These are phyloP conservation scores for Phyllosticta citribraziliensis DNA, from an alignment of 2,329 filamentous ascomycete genomes.

Conservation along the genomic window DNA sequence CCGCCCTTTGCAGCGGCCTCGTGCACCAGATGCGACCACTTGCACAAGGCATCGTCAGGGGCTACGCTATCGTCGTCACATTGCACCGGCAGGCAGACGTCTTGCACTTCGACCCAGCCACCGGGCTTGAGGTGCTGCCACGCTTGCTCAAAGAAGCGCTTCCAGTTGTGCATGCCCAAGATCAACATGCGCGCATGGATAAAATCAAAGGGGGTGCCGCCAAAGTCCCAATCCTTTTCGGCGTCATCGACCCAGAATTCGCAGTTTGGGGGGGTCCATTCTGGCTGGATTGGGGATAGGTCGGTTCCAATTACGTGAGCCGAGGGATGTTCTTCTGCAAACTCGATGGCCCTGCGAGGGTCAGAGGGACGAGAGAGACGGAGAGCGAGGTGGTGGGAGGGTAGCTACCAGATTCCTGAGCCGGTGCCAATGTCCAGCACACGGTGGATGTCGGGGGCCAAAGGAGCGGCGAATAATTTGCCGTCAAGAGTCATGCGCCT, in stretches of 20 bases:
- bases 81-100: constrained; percentile 18
- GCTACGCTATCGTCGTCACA: constrained; percentile 13
- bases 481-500: constrained; percentile 23
- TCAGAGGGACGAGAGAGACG: not conserved
- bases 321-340: constrained; percentile 24
- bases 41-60: not conserved
- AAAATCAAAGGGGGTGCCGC: constrained; percentile 42
- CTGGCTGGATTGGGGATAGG: constrained; percentile 19
- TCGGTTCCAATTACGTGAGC: constrained; percentile 25
- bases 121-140: constrained; percentile 35
- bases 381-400: not conserved
- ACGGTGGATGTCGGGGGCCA: constrained; percentile 11
- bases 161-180: constrained; percentile 46
- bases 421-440: constrained; percentile 24
- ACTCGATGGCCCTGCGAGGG: constrained; percentile 18
- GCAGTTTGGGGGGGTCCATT: constrained; percentile 21
- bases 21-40: not conserved
- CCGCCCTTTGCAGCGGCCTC: constrained; percentile 9
- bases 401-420: constrained; percentile 22
- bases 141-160: constrained; percentile 36
- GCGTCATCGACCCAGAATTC: constrained; percentile 27
- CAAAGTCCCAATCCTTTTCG: constrained; percentile 44
- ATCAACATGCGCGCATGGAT: constrained; percentile 46
- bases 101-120: constrained; percentile 43
- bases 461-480: constrained; percentile 26